Conservation (phyloP, 176 grass and related monocot genomes). For the Zoysia pacifica region DNA sequence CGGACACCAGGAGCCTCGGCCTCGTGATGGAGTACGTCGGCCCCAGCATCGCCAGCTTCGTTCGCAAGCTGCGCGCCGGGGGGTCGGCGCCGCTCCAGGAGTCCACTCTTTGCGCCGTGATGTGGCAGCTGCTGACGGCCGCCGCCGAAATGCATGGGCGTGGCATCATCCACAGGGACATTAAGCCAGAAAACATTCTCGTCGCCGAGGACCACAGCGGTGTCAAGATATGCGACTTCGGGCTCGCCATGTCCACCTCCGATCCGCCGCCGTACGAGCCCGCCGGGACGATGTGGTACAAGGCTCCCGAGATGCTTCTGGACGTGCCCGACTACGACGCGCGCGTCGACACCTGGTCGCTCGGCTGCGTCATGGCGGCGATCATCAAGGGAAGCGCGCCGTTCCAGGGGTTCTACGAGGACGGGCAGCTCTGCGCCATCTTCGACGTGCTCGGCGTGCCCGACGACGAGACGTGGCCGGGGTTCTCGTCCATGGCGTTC, state of each 20-base stretch:
- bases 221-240: slow-evolving; percentile 50
- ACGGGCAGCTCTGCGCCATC: slow-evolving; percentile 36
- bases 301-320: slow-evolving; percentile 35
- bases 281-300: slow-evolving; percentile 31
- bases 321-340: slow-evolving; percentile 16
- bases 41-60: not conserved
- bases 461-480: not conserved
- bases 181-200: slow-evolving; percentile 41
- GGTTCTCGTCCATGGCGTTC: not conserved
- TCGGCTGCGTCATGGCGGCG: slow-evolving; percentile 49
- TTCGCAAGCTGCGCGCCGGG: not conserved
- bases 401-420: not conserved
- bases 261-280: slow-evolving; percentile 12
- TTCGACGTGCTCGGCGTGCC: slow-evolving; percentile 18
- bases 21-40: not conserved
- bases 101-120: not conserved
- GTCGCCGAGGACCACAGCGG: not conserved
- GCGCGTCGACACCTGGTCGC: slow-evolving; percentile 43
- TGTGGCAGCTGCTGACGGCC: not conserved
- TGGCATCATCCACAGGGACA: slow-evolving; percentile 41
- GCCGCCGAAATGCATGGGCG: not conserved
- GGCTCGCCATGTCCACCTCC: slow-evolving; percentile 16
- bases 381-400: slow-evolving; percentile 17
- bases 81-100: not conserved
- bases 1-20: not conserved